phyloP scores from a whole-genome alignment of 331 rosid species.

The Rosa hybrid region DNA sequence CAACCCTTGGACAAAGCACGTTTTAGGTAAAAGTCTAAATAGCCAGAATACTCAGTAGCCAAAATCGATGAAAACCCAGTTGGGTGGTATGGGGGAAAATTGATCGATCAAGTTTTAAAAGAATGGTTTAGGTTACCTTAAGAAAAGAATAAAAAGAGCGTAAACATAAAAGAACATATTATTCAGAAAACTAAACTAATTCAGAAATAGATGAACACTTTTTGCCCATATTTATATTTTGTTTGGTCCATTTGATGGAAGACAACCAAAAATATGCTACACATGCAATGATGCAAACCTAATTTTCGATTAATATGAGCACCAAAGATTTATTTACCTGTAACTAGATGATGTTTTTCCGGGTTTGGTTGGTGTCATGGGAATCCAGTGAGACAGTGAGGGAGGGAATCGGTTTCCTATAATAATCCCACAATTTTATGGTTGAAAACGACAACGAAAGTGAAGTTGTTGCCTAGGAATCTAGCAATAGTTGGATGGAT shows the following conservation, averaged over 20 bases:
- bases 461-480: conserved; percentile 1
- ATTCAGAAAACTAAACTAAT: background rate
- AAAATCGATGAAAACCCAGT: background rate
- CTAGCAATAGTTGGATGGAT: background rate
- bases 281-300: background rate
- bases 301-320: background rate
- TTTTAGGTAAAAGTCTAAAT: background rate
- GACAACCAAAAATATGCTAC: background rate
- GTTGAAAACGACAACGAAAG: conserved; percentile 6
- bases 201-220: background rate
- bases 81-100: background rate
- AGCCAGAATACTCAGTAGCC: background rate
- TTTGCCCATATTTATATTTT: background rate
- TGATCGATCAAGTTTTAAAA: background rate
- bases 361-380: conserved; percentile 11
- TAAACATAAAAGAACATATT: background rate
- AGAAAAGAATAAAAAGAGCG: background rate
- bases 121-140: background rate
- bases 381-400: background rate
- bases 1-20: background rate
- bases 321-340: background rate
- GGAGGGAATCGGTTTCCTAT: conserved; percentile 11
- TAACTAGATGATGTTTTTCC: background rate
- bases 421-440: background rate
- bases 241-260: background rate